A percentile compares a stretch with the other conserved stretches of the same genome.
phyloP scores from a whole-genome alignment of 176 grass and related monocot species.

The Cenchrus americanus region DNA sequence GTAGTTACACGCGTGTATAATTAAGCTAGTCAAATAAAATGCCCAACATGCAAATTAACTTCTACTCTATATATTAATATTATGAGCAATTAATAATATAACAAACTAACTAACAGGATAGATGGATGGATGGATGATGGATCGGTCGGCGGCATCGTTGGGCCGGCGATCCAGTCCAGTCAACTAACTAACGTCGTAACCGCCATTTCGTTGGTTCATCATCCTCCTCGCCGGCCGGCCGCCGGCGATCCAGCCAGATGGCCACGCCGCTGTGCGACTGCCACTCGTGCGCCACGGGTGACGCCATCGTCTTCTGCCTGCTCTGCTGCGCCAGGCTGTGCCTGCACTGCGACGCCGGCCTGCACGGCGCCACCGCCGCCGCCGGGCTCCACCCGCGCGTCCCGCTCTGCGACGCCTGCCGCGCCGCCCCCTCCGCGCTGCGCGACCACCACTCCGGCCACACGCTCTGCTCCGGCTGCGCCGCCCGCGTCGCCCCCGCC shows the following conservation, averaged over 20 bases:
- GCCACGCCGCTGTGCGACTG: background rate
- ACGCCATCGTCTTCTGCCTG: slow-evolving; percentile 60
- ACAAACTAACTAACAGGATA: too few species aligned
- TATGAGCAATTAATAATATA: too few species aligned
- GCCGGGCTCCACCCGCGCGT: slow-evolving; percentile 40
- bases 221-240: too few species aligned
- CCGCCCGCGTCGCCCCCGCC: background rate
- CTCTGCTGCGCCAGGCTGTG: slow-evolving; percentile 52
- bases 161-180: background rate
- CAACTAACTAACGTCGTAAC: too few species aligned
- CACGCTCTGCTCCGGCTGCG: slow-evolving; percentile 36
- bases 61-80: too few species aligned
- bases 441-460: background rate
- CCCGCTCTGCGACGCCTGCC: slow-evolving; percentile 50
- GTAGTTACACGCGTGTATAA: too few species aligned
- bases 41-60: too few species aligned
- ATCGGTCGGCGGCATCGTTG: background rate
- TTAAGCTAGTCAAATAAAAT: too few species aligned
- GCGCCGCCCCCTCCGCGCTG: background rate
- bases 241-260: too few species aligned
- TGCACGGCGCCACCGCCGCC: slow-evolving; percentile 38
- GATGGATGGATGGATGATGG: too few species aligned
- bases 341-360: slow-evolving; percentile 46
- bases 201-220: too few species aligned
- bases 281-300: slow-evolving; percentile 34